Evolutionary conservation across 2,329 filamentous ascomycete species (phyloP).

Genomic region (Septoria linicola): DNA sequence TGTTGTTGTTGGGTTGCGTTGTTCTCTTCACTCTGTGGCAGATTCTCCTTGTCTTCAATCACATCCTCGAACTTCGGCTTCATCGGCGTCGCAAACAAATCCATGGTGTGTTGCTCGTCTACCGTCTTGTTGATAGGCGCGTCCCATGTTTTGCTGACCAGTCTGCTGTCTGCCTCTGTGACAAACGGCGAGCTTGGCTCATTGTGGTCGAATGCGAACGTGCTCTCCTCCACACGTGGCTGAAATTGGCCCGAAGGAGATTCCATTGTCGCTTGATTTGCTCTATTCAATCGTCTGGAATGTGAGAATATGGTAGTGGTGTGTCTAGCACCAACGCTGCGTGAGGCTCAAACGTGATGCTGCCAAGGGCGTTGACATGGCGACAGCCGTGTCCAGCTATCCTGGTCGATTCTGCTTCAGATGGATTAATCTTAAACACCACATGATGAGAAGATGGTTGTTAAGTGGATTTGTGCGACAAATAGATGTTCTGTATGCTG

Average conservation of each 20-base stretch:
- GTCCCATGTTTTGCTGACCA: constrained; percentile 34
- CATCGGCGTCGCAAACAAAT: constrained; percentile 22
- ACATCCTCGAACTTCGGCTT: constrained; percentile 14
- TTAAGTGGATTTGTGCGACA: too few species aligned
- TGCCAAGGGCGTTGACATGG: too few species aligned
- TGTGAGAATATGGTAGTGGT: constrained; percentile 11
- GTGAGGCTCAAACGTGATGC: too few species aligned
- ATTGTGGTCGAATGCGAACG: constrained; percentile 36
- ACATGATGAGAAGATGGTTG: too few species aligned
- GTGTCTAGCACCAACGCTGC: constrained; percentile 10
- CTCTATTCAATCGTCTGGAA: constrained; percentile 12
- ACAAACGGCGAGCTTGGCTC: constrained; percentile 50
- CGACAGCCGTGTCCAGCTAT: too few species aligned
- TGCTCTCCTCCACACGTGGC: constrained; percentile 23
- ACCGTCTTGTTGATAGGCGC: constrained; percentile 21
- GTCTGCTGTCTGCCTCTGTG: constrained; percentile 43
- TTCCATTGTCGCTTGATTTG: constrained; percentile 24
- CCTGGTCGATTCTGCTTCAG: too few species aligned
- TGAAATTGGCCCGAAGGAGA: constrained; percentile 20
- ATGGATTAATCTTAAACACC: too few species aligned
- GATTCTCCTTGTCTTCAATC: constrained; percentile 37
- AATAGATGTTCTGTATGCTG: too few species aligned
- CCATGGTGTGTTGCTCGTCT: constrained; percentile 23
- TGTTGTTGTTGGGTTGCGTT: constrained; percentile 18
- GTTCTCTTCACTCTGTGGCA: constrained; percentile 22